These are phyloP conservation scores for Sanghuangporus baumii DNA, from an alignment of 1,284 basidiomycete genomes.

Conservation along the genomic window DNA sequence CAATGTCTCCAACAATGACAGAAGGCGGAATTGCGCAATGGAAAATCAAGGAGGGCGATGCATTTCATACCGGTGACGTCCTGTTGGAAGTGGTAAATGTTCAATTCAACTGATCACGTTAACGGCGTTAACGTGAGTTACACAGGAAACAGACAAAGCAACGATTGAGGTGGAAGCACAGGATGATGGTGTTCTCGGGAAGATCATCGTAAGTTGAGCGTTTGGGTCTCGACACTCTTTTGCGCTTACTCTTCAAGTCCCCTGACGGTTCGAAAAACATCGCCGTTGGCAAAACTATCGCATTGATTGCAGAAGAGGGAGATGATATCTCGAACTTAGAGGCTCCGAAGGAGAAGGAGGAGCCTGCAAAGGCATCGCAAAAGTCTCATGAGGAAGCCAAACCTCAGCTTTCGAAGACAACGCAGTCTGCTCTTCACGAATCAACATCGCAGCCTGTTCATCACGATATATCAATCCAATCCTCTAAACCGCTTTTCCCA, in stretches of 20 bases:
- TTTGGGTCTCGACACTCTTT: not conserved
- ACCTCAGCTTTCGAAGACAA: conserved; percentile 26
- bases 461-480: conserved; percentile 33
- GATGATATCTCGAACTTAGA: conserved; percentile 89
- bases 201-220: conserved; percentile 68
- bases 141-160: conserved; percentile 97
- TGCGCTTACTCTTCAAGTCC: conserved; percentile 39
- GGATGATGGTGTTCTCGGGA: conserved; percentile 91
- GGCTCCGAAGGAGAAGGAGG: conserved; percentile 61
- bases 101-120: conserved; percentile 3
- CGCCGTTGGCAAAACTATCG: conserved; percentile 84
- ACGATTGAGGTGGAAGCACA: conserved; percentile 99
- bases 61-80: conserved; percentile 84
- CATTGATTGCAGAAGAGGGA: conserved; percentile 93
- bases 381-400: conserved; percentile 22
- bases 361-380: conserved; percentile 26
- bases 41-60: conserved; percentile 90
- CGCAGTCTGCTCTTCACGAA: conserved; percentile 14
- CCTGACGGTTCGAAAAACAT: conserved; percentile 83
- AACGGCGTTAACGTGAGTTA: conserved; percentile 6
- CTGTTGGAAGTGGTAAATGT: conserved; percentile 85
- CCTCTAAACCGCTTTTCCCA: conserved; percentile 66
- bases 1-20: conserved; percentile 99
- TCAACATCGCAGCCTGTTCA: conserved; percentile 26
- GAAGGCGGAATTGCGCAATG: conserved; percentile 91